Evolutionary conservation across 2,329 filamentous ascomycete genomes (phyloP), one percentile per base, ranked within the genome.

Genomic region (Thielaviopsis euricoi): DNA sequence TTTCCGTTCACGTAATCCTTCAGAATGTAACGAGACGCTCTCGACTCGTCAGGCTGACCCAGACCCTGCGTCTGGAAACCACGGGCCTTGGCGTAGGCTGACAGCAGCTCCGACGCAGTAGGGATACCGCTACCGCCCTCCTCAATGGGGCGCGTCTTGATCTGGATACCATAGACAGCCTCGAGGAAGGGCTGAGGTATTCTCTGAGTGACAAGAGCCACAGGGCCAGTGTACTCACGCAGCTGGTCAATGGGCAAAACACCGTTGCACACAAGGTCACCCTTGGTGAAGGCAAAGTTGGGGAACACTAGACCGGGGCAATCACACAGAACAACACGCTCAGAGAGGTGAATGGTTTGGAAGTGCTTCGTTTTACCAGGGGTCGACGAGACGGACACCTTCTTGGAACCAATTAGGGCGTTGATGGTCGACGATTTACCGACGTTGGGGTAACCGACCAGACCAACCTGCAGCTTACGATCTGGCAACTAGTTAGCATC

Each of bases 361-460:
- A 98, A 98, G 67, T 98, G 93, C 75, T 98, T 98, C 15, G 93
- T 98, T 74, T 98, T 98, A 69, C 93, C 93, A 3, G 93, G 93
- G 1, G 93, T 98, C 15, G 91, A 86, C 17, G 93, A 98, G 46
- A 98, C 94, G 0, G 91, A 97, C 6, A 98, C 93, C 73, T 97
- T 98, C 75, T 97, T 98, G 58, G 93, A 85, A 55, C 94, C 94
- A 60, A 97, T 90, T n/a, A 98, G 80, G 49, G 93, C 91, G 74
- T 98, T 98, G 77, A 98, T 98, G 17, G 93, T 98, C 53, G 90
- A 96, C 1, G 94, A 98, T 74, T 98, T 98, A 73, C 93, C 93
- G 62, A 98, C 93, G 73, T 98, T 98, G 66, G 93, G 93, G 71
- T 98, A 98, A 60, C 93, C 93, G 43, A 98, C 93, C 21, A 98